Evolutionary conservation across 768 basidiomycete species (phyloP), one percentile per base, ranked within the genome.

Genomic region (Floccularia luteovirens): DNA sequence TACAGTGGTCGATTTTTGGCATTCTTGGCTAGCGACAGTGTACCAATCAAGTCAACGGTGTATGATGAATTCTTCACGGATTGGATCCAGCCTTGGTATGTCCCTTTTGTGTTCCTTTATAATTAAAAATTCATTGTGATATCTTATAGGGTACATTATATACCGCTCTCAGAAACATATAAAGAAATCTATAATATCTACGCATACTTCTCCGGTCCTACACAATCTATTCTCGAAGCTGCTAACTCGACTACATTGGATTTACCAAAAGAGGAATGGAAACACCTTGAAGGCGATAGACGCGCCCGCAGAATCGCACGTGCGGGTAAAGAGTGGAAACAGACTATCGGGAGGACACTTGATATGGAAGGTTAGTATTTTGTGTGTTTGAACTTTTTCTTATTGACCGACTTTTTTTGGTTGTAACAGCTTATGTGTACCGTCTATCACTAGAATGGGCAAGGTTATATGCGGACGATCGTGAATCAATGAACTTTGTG

Each of bases 261-360:
- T 8, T 46, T 60, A 4, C 59, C 62, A 36, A 49, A 49, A 27
- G 60, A 66, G 37, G 55, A 58, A 36, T 61, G 66, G 25, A 49
- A 54, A 39, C 54, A 65, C 14, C 49, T 61, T 4, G 78, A 89
- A 44, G 86, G 85, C 3, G 90, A 94, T 53, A 64, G 66, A 20
- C 72, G 81, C 34, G 62, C 92, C 41, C 68, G 80, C 27, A 74
- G 87, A 49, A 94, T 98, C 27, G 93, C 94, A 0, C 66, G 81
- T 31, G 90, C 91, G 1, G 93, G 94, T n/a, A 82, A 91, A 53
- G 75, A 87, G 43, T 98, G 94, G 94, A 90, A 86, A 59, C 74
- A 77, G 51, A 85, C 79, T 1, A 72, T 90, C 14, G 90, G 89
- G 20, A 63, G 94, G 36, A 79, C 74, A 41, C 69, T 82, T 41